Evolutionary conservation across 2,329 filamentous ascomycete species (phyloP).

Genomic region (Arachnomyces sp.): DNA sequence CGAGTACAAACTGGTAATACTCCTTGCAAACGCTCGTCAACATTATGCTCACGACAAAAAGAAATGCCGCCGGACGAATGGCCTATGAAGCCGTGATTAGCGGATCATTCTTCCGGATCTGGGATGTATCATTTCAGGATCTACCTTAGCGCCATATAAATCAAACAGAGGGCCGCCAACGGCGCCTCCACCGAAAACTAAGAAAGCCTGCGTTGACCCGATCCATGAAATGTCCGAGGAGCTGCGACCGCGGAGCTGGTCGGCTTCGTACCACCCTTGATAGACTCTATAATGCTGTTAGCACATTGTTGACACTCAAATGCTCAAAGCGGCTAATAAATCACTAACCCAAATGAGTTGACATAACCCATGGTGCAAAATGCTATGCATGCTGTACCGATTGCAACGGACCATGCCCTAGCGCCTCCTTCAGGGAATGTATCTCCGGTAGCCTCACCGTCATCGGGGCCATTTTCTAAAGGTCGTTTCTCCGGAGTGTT

Average conservation of each 20-base stretch:
- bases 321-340: constrained; percentile 1
- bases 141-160: constrained; percentile 16
- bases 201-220: constrained; percentile 30
- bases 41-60: constrained; percentile 52
- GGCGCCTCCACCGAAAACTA: constrained; percentile 24
- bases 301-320: not conserved
- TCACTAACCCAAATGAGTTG: constrained; percentile 8
- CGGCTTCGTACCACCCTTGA: not conserved
- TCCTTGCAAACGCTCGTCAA: constrained; percentile 52
- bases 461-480: constrained; percentile 1
- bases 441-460: constrained; percentile 2
- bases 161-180: constrained; percentile 20
- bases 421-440: constrained; percentile 6
- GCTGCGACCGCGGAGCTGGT: constrained; percentile 12
- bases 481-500: no score
- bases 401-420: constrained; percentile 6
- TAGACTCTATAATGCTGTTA: constrained; percentile 1
- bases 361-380: constrained; percentile 6
- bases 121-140: not conserved
- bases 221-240: constrained; percentile 38
- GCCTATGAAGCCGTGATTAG: constrained; percentile 8
- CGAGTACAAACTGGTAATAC: constrained; percentile 47
- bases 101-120: not conserved
- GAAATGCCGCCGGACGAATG: constrained; percentile 7
- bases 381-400: constrained; percentile 4